Conservation (phyloP, 2,329 filamentous ascomycete genomes). For the Aureobasidium zeae region DNA sequence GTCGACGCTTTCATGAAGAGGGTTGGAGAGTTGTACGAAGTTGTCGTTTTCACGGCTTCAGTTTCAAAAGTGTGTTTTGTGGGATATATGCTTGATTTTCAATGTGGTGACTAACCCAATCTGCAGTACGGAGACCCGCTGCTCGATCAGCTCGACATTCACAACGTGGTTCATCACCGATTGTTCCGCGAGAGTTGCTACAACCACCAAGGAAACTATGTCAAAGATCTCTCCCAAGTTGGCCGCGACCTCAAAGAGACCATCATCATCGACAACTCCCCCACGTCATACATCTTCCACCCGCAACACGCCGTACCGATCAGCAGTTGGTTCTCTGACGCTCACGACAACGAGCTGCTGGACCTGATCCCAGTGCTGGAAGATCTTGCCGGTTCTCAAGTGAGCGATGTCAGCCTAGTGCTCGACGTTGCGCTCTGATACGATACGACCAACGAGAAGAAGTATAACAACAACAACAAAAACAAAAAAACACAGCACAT, state of each 20-base stretch:
- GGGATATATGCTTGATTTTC: too few species aligned
- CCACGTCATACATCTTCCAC: constrained; percentile 98
- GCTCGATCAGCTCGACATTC: constrained; percentile 92
- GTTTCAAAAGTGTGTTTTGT: constrained; percentile 82
- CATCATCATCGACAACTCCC: constrained; percentile 99
- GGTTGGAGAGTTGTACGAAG: constrained; percentile 93
- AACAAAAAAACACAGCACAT: constrained; percentile 4
- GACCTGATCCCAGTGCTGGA: constrained; percentile 97
- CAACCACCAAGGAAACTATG: constrained; percentile 98
- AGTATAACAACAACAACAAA: background rate
- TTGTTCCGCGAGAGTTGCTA: constrained; percentile 98
- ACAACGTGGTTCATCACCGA: constrained; percentile 90
- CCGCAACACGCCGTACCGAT: constrained; percentile 97
- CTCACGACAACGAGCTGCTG: constrained; percentile 95
- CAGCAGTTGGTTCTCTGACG: constrained; percentile 99
- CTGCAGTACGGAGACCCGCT: constrained; percentile 89
- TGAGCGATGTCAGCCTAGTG: constrained; percentile 93
- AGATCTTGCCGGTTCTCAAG: constrained; percentile 80
- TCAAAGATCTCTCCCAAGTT: constrained; percentile 97
- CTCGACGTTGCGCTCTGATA: constrained; percentile 66
- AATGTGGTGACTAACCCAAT: constrained; percentile 10
- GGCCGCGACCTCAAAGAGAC: constrained; percentile 92
- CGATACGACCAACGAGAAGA: background rate
- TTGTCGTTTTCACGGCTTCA: constrained; percentile 96
- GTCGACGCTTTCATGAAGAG: constrained; percentile 99